Base-by-base conservation (phyloP, 2,329 filamentous ascomycete genomes). In the Alternaria gansuensis region DNA sequence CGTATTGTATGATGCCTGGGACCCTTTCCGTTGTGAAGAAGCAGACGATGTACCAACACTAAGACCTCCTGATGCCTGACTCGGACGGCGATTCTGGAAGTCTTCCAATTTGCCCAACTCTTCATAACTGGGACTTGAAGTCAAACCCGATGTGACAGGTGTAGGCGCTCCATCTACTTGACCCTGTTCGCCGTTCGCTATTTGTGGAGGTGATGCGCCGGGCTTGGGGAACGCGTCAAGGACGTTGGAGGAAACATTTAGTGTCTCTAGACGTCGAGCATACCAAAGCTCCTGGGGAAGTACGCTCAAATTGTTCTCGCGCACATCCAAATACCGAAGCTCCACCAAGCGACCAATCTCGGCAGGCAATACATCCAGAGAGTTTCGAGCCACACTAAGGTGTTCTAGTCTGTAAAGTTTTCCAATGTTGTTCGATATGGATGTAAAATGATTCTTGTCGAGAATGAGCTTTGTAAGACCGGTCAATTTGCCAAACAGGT, bases 231-330 rank as follows among this genome's bases (percentile, higher is more conserved):
- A 98, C 39, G 87, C 88, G 50, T 93, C 90, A 21, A 99, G 83
- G 6, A 98, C 89, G 68, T 99, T 99, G 10, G 95, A 97, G 0
- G 94, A 98, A 11, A 96, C 89, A 69, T 99, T 99, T 59, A 99
- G 85, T 0, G 90, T 94, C 77, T 98, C 93, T 54, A 99, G 80
- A 73, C 90, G 93, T 68, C 90, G 89, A 51, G 94, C 94, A 83
- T 92, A 94, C 95, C 95, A 99, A n/a, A 99, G 85, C 73, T 99
- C 95, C 73, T 91, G 87, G 2, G 95, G 95, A 31, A 99, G 82
- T 71, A 90, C 90, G 65, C 89, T 90, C 57, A 99, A 85, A 72
- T 98, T 99, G 81, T 98, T 99, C 73, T 95, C 92, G 63, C 94
- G 87, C 17, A 98, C 85, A 74, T 99, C 94, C 39, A 99, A 83